Evolutionary conservation across 164 flowering plant genomes (phyloP).

Genomic region (Santalum album): DNA sequence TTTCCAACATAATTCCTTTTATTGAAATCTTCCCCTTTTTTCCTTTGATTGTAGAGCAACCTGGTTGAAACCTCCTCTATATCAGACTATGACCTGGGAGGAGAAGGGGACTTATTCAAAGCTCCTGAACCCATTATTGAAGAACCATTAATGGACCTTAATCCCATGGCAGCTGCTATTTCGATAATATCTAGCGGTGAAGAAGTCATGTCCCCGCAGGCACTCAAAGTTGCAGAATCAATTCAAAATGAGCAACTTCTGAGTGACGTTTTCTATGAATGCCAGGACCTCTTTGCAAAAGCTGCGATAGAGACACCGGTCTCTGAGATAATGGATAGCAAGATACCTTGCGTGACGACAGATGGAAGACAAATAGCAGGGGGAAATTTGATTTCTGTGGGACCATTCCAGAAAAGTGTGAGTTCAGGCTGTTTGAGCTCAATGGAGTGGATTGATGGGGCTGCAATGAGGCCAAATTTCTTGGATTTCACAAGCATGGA

Average conservation of each 20-base stretch:
- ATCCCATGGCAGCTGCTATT: slow-evolving; percentile 62
- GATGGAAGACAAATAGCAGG: slow-evolving; percentile 22
- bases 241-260: slow-evolving; percentile 48
- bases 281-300: slow-evolving; percentile 64
- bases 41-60: slow-evolving; percentile 24
- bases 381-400: background rate
- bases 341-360: slow-evolving; percentile 23
- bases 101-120: slow-evolving; percentile 85
- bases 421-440: background rate
- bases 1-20: background rate
- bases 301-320: slow-evolving; percentile 40
- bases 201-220: slow-evolving; percentile 52
- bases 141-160: slow-evolving; percentile 44
- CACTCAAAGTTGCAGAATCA: slow-evolving; percentile 36
- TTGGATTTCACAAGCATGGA: slow-evolving; percentile 26
- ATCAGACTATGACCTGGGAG: slow-evolving; percentile 74
- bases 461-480: background rate
- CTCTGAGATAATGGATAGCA: slow-evolving; percentile 36
- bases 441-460: background rate
- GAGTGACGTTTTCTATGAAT: slow-evolving; percentile 67
- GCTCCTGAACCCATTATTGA: slow-evolving; percentile 78
- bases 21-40: background rate
- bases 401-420: background rate
- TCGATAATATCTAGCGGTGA: slow-evolving; percentile 78
- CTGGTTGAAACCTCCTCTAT: slow-evolving; percentile 35